Evolutionary conservation across 768 basidiomycete genomes (phyloP), one percentile per base, ranked within the genome.

Genomic region (Podaxis sp.): DNA sequence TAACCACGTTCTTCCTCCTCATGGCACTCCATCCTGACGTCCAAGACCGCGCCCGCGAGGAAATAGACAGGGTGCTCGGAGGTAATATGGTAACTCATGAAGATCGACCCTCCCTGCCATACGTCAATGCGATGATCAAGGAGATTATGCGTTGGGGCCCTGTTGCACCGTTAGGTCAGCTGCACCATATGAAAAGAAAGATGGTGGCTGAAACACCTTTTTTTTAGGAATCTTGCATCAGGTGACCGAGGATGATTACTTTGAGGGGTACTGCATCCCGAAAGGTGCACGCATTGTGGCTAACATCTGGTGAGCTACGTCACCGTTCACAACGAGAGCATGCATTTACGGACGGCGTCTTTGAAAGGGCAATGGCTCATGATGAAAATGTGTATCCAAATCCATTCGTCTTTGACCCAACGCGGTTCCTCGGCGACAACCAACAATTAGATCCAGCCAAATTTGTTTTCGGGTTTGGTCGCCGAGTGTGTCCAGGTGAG

Each of bases 21-120:
- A 79, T 81, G 77, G 66, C 72, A 5, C 58, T 74, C 6, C 62
- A 79, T 56, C 81, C 79, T 1, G 77, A 78, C 1, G 71, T 74
- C 1, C 77, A 78, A 66, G 68, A 64, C 57, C 72, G 71, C 24
- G 79, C 77, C 1, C 80, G 82, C 54, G 65, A 63, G 6, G 81
- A 80, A 52, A 69, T 83, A 11, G 79, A 82, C 38, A 49, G 56
- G 0, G 68, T 79, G 11, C 76, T 76, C 4, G 57, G 57, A 9
- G 68, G 71, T 26, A 71, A 77, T 0, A 68, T 81, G 6, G 77
- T 78, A 1, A 73, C 65, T 0, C 59, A 75, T n/a, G 72, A 71
- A 2, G 79, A 82, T 57, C 65, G 67, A 2, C 64, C 69, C 4
- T 60, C 65, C 0, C 61, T 80, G 15, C 77, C 77, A 0, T 80